phyloP scores from a whole-genome alignment of 1,284 basidiomycete genomes.

The Cerioporus squamosus region DNA sequence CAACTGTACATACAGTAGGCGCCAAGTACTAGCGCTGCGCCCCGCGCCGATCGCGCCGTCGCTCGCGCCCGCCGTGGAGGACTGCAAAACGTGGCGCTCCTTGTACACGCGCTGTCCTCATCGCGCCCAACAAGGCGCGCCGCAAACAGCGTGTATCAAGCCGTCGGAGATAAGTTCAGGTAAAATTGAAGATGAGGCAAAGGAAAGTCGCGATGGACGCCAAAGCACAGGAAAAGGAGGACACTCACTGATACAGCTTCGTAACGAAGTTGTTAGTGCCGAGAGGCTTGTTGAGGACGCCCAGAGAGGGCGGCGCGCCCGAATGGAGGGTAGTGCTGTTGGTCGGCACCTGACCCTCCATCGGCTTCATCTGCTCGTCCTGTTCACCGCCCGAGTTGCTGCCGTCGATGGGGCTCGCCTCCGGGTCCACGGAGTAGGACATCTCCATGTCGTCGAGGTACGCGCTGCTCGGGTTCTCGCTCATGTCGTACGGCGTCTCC shows the following conservation, averaged over 20 bases:
- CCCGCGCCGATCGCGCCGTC: not conserved
- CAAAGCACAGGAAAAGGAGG: not conserved
- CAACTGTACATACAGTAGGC: too few species aligned
- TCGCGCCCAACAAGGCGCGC: not conserved
- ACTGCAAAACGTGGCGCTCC: not conserved
- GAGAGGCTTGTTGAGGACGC: slow-evolving; percentile 63
- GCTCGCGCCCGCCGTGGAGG: not conserved
- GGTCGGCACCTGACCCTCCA: slow-evolving; percentile 29
- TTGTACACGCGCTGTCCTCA: not conserved
- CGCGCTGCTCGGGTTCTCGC: slow-evolving; percentile 34
- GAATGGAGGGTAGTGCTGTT: slow-evolving; percentile 16
- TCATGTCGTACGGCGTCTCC: slow-evolving; percentile 36
- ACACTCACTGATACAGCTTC: slow-evolving; percentile 78
- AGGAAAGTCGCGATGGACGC: not conserved
- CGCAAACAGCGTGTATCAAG: slow-evolving; percentile 4
- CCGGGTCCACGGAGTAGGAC: slow-evolving; percentile 42
- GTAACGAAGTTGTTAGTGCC: slow-evolving; percentile 83
- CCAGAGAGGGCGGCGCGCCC: slow-evolving; percentile 42
- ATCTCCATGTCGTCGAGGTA: slow-evolving; percentile 56
- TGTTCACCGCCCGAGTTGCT: slow-evolving; percentile 53
- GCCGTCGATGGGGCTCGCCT: slow-evolving; percentile 59
- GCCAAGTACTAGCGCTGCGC: too few species aligned
- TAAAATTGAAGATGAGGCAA: not conserved
- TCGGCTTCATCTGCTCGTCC: slow-evolving; percentile 39
- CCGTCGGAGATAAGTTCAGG: not conserved